A percentile compares a stretch with the other conserved stretches of the same genome.
Conservation (phyloP, 2,329 filamentous ascomycete genomes). For the Dactylella cylindrospora region DNA sequence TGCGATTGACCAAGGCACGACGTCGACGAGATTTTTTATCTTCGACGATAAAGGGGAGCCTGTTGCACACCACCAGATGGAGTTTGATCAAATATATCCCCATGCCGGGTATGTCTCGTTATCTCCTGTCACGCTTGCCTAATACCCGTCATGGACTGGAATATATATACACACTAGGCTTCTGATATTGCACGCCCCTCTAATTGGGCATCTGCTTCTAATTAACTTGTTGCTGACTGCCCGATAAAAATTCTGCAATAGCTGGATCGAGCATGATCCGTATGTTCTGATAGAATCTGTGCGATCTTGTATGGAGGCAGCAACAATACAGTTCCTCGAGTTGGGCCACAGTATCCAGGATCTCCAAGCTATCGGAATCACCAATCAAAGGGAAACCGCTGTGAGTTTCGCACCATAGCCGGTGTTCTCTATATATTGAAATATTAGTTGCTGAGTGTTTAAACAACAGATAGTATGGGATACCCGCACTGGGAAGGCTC, state of each 20-base stretch:
- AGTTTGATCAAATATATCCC: slow-evolving; percentile 82
- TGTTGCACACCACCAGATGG: slow-evolving; percentile 79
- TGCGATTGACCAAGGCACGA: slow-evolving; percentile 88
- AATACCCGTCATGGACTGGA: slow-evolving; percentile 23
- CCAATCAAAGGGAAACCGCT: slow-evolving; percentile 86
- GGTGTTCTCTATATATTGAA: neutral
- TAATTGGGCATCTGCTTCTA: too few relatives aligned
- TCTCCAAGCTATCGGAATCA: slow-evolving; percentile 79
- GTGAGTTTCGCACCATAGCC: slow-evolving; percentile 46
- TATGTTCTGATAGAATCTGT: slow-evolving; percentile 73
- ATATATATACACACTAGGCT: too few relatives aligned
- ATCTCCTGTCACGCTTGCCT: neutral
- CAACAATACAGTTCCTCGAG: slow-evolving; percentile 69
- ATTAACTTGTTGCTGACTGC: slow-evolving; percentile 8
- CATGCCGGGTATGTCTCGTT: slow-evolving; percentile 68
- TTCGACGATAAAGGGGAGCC: slow-evolving; percentile 78
- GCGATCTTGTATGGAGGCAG: slow-evolving; percentile 75
- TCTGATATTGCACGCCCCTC: too few relatives aligned
- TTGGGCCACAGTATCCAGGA: slow-evolving; percentile 67
- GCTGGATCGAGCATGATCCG: slow-evolving; percentile 89
- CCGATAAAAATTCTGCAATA: slow-evolving; percentile 51
- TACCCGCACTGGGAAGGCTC: slow-evolving; percentile 71
- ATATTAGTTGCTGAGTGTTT: neutral
- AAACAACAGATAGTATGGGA: slow-evolving; percentile 70
- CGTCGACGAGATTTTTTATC: slow-evolving; percentile 84